Percentiles rank a stretch among this genome's conserved stretches.
Evolutionary conservation across 164 flowering plant species (phyloP).

Genomic region (Kingdonia uniflora): DNA sequence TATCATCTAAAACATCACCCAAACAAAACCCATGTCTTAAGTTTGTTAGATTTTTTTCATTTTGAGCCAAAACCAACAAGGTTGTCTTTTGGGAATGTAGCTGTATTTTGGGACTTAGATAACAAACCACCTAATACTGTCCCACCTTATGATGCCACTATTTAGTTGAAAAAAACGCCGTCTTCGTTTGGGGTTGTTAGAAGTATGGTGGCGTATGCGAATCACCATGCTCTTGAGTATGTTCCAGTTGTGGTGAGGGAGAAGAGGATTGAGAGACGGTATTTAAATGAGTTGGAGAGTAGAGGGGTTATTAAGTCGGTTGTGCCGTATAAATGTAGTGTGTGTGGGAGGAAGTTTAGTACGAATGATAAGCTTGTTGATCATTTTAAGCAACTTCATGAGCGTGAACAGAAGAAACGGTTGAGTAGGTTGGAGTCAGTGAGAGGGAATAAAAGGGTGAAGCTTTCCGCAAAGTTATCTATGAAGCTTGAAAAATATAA

Average conservation of each 20-base stretch:
- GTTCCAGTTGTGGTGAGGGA: constrained; percentile 45
- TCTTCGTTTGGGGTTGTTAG: constrained; percentile 50
- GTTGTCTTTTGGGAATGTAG: constrained; percentile 26
- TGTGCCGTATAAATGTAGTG: constrained; percentile 46
- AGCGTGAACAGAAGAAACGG: constrained; percentile 64
- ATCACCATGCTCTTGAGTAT: constrained; percentile 46
- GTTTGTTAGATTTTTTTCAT: constrained; percentile 16
- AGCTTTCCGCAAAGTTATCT: constrained; percentile 53
- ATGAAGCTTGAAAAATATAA: constrained; percentile 89
- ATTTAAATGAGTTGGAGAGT: constrained; percentile 38
- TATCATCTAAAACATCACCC: constrained; percentile 3
- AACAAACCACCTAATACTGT: constrained; percentile 64
- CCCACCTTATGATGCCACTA: constrained; percentile 64
- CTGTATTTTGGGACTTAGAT: constrained; percentile 88
- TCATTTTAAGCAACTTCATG: constrained; percentile 75
- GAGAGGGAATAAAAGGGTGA: constrained; percentile 48
- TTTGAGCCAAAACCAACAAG: neutral
- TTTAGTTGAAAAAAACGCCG: constrained; percentile 44
- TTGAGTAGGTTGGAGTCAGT: constrained; percentile 62
- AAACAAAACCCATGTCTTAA: neutral
- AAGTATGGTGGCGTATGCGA: constrained; percentile 69
- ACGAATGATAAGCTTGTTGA: constrained; percentile 48
- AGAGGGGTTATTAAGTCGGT: constrained; percentile 34
- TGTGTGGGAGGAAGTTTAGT: constrained; percentile 75
- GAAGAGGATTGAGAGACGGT: constrained; percentile 41